Percentiles rank a stretch among this genome's conserved stretches.
Evolutionary conservation across 306 rosid species (phyloP).

Genomic region (Medicago lupulina): DNA sequence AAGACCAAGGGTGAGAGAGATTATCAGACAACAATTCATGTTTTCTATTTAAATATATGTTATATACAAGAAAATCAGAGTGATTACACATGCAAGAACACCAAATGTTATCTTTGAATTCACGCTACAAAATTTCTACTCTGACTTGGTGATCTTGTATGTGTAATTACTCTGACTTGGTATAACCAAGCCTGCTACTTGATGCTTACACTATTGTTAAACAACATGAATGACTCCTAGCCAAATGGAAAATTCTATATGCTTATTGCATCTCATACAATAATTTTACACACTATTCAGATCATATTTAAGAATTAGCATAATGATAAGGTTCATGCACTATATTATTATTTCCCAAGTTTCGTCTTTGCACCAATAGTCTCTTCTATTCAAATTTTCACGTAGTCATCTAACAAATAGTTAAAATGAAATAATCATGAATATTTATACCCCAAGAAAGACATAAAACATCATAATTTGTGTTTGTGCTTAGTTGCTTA

Average conservation of each 20-base stretch:
- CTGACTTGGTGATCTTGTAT: background rate
- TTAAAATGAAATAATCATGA: constrained; percentile 24
- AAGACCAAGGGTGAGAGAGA: constrained; percentile 5
- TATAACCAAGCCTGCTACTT: background rate
- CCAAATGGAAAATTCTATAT: background rate
- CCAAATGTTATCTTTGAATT: no score
- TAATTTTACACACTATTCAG: background rate
- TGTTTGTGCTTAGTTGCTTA: constrained; percentile 54
- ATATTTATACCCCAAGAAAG: constrained; percentile 14
- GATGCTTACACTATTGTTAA: constrained; percentile 1
- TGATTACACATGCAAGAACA: no score
- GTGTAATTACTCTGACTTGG: background rate
- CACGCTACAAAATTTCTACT: no score
- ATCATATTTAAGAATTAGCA: background rate
- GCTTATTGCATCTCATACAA: constrained; percentile 23
- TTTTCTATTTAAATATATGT: background rate
- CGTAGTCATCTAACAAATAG: background rate
- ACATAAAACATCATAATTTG: constrained; percentile 1
- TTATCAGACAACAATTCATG: constrained; percentile 6
- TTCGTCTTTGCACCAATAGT: background rate
- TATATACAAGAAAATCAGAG: background rate
- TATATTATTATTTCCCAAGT: background rate
- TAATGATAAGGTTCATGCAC: constrained; percentile 13
- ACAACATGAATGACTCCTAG: constrained; percentile 4
- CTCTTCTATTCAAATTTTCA: no score